A percentile compares a stretch with the other conserved stretches of the same genome.
Evolutionary conservation across 2,329 filamentous ascomycete species (phyloP).

Genomic region (Sarocladium strictum): DNA sequence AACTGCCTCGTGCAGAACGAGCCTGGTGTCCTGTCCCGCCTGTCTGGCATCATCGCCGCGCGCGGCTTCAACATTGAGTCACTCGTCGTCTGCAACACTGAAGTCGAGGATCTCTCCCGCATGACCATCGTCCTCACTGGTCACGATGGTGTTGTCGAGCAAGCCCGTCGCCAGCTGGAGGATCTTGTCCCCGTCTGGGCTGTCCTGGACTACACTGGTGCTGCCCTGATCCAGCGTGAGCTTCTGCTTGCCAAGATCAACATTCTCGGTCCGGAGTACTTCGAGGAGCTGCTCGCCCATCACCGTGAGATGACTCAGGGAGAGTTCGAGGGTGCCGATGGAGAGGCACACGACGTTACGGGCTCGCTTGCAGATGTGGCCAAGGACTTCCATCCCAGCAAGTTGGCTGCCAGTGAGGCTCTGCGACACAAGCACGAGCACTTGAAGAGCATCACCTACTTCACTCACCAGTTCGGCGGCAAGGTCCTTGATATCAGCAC

Average conservation of each 20-base stretch:
- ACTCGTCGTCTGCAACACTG: conserved; percentile 94
- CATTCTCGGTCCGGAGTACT: conserved; percentile 95
- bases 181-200: conserved; percentile 98
- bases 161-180: conserved; percentile 90
- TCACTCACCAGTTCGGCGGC: conserved; percentile 94
- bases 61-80: conserved; percentile 99
- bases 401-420: conserved; percentile 79
- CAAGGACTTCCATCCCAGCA: conserved; percentile 83
- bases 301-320: conserved; percentile 76
- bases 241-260: conserved; percentile 93
- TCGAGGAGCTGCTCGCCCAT: conserved; percentile 91
- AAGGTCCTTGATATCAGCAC: conserved; percentile 98
- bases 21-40: conserved; percentile 90
- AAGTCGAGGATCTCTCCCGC: conserved; percentile 91
- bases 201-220: conserved; percentile 89
- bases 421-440: conserved; percentile 97
- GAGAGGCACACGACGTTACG: conserved; percentile 27
- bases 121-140: conserved; percentile 98
- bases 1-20: conserved; percentile 99
- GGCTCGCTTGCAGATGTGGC: conserved; percentile 39
- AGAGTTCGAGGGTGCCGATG: conserved; percentile 26
- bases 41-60: conserved; percentile 92
- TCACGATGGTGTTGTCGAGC: conserved; percentile 95
- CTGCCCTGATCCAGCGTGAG: conserved; percentile 92
- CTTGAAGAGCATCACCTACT: conserved; percentile 89